Conservation (phyloP, 2,329 filamentous ascomycete genomes). For the Rutstroemia sp. region DNA sequence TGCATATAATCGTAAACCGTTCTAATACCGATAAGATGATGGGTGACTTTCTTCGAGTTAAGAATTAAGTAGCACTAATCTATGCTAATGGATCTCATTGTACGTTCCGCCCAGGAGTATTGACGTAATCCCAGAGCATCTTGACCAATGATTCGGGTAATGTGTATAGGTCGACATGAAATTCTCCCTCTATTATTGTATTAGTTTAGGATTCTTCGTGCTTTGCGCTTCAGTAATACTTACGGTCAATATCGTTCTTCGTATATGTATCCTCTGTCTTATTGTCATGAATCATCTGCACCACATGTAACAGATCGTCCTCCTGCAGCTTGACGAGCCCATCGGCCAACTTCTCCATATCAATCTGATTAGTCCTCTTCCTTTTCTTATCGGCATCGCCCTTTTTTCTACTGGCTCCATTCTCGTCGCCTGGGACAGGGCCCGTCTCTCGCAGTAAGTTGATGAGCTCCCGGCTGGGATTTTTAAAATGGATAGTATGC, state of each 20-base stretch:
- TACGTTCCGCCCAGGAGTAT: not conserved
- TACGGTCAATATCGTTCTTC: slow-evolving; percentile 93
- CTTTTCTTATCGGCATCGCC: slow-evolving; percentile 66
- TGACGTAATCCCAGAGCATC: slow-evolving; percentile 86
- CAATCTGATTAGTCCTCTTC: slow-evolving; percentile 55
- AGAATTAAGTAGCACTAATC: not conserved
- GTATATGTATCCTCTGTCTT: slow-evolving; percentile 92
- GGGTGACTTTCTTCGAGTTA: not conserved
- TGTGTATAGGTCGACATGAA: slow-evolving; percentile 98
- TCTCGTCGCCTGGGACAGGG: slow-evolving; percentile 69
- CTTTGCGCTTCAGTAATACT: slow-evolving; percentile 28
- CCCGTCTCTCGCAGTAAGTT: slow-evolving; percentile 76
- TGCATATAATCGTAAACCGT: not conserved
- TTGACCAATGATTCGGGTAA: slow-evolving; percentile 83
- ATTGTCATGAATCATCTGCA: slow-evolving; percentile 97
- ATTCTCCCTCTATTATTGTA: slow-evolving; percentile 69
- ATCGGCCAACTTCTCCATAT: slow-evolving; percentile 96
- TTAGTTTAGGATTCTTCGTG: slow-evolving; percentile 4
- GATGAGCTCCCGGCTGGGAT: slow-evolving; percentile 81
- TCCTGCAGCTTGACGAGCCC: slow-evolving; percentile 82
- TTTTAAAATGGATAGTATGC: slow-evolving; percentile 80
- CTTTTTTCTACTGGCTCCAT: slow-evolving; percentile 50
- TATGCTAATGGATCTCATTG: not conserved
- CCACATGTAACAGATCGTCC: slow-evolving; percentile 88
- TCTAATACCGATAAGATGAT: not conserved